Conservation (phyloP, 2,329 filamentous ascomycete genomes). For the Fusarium mangiferae region DNA sequence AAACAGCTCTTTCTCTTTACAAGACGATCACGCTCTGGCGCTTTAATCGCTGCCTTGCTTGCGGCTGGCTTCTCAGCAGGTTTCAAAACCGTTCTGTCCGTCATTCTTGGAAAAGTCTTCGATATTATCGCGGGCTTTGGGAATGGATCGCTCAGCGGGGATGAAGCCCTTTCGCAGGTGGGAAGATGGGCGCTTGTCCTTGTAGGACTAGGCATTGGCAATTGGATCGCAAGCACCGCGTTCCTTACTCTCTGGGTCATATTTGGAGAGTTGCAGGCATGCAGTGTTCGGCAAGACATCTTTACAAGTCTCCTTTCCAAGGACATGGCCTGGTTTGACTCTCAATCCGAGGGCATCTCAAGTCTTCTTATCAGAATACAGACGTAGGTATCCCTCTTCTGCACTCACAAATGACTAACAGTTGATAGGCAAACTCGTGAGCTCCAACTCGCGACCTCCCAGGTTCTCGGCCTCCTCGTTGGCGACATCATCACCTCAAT, state of each 20-base stretch:
- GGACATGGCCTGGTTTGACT: constrained; percentile 86
- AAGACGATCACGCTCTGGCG: constrained; percentile 64
- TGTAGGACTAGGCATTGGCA: constrained; percentile 68
- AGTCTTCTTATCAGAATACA: constrained; percentile 78
- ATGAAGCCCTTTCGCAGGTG: constrained; percentile 65
- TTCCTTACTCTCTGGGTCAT: constrained; percentile 78
- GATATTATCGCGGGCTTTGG: constrained; percentile 75
- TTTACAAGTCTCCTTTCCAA: constrained; percentile 77
- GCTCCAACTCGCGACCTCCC: constrained; percentile 81
- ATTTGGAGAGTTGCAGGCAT: constrained; percentile 85
- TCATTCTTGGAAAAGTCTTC: constrained; percentile 81
- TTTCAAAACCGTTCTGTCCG: constrained; percentile 71
- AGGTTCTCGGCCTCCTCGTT: constrained; percentile 78
- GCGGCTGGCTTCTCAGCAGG: constrained; percentile 69
- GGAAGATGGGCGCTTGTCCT: constrained; percentile 71
- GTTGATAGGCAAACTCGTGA: constrained; percentile 79
- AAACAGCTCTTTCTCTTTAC: constrained; percentile 77
- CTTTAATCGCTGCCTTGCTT: constrained; percentile 64
- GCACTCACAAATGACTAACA: not conserved
- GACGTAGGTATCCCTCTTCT: constrained; percentile 63
- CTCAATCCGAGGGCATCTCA: constrained; percentile 74
- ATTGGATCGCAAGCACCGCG: constrained; percentile 73
- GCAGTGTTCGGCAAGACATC: constrained; percentile 68
- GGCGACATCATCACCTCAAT: constrained; percentile 72
- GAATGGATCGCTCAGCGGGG: constrained; percentile 58